Percentiles rank a stretch among this genome's conserved stretches.
phyloP scores from a whole-genome alignment of 805 yeast genomes.

The Starmerella scarabaei region DNA sequence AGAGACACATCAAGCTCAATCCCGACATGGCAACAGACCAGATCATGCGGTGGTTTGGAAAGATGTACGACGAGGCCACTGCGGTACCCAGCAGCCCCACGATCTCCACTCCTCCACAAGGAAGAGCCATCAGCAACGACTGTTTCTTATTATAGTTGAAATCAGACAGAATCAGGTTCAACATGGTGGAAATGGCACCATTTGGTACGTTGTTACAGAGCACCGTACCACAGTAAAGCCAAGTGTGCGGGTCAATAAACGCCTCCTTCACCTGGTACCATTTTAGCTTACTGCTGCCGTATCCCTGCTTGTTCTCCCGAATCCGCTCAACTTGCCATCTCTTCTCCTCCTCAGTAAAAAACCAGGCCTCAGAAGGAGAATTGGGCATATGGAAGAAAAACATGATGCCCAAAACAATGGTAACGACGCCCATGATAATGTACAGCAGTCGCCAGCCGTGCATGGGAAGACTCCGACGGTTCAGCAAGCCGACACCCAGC shows the following conservation, averaged over 20 bases:
- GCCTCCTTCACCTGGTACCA: slow-evolving; percentile 42
- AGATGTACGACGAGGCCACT: slow-evolving; percentile 5
- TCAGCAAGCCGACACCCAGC: slow-evolving; percentile 20
- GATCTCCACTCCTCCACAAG: slow-evolving; percentile 36
- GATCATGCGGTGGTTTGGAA: slow-evolving; percentile 8
- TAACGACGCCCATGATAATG: slow-evolving; percentile 46
- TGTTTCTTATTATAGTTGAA: slow-evolving; percentile 32
- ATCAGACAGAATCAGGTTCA: slow-evolving; percentile 34
- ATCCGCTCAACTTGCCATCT: slow-evolving; percentile 39
- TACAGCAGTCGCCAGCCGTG: slow-evolving; percentile 52
- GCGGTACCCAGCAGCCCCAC: slow-evolving; percentile 14
- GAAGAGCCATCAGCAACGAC: slow-evolving; percentile 32
- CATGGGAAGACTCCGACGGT: slow-evolving; percentile 15
- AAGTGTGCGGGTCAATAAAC: slow-evolving; percentile 37
- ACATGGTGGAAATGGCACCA: slow-evolving; percentile 43
- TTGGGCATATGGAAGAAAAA: slow-evolving; percentile 44
- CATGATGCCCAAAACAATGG: slow-evolving; percentile 38
- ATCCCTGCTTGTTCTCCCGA: slow-evolving; percentile 44
- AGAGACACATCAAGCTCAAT: slow-evolving; percentile 7
- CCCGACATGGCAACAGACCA: slow-evolving; percentile 9
- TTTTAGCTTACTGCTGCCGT: slow-evolving; percentile 44
- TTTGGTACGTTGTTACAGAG: slow-evolving; percentile 36
- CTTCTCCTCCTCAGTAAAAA: slow-evolving; percentile 34
- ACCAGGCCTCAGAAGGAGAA: slow-evolving; percentile 33
- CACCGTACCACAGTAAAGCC: slow-evolving; percentile 35